Evolutionary conservation across 208 protist genomes (phyloP).

Genomic region (Leishmania mexicana): DNA sequence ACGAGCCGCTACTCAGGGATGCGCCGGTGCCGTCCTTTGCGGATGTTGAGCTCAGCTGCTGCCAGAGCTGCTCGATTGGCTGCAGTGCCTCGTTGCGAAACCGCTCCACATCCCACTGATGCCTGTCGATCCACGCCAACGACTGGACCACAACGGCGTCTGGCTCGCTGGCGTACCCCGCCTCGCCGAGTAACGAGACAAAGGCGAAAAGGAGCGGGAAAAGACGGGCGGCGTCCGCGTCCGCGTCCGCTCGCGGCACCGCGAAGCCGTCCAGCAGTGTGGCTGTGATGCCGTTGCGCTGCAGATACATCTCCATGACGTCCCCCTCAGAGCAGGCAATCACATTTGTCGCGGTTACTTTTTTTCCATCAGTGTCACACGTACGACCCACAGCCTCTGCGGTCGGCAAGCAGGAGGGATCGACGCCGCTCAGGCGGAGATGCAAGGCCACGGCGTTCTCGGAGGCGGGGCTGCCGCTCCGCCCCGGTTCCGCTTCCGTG

Average conservation of each 20-base stretch:
- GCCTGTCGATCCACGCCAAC: slow-evolving; percentile 27
- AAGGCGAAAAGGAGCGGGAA: slow-evolving; percentile 20
- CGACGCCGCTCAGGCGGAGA: slow-evolving; percentile 23
- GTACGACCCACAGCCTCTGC: too few species aligned
- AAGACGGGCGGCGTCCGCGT: slow-evolving; percentile 17
- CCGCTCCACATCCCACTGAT: slow-evolving; percentile 23
- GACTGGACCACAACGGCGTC: slow-evolving; percentile 7
- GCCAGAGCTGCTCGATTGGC: slow-evolving; percentile 31
- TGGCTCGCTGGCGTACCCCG: slow-evolving; percentile 10
- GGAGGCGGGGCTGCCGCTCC: background rate
- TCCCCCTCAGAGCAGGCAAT: slow-evolving; percentile 11
- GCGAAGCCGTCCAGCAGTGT: slow-evolving; percentile 27
- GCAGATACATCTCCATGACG: slow-evolving; percentile 32
- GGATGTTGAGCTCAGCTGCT: slow-evolving; percentile 8
- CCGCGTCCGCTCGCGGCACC: slow-evolving; percentile 25
- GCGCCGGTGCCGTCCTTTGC: background rate
- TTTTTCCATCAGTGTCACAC: background rate
- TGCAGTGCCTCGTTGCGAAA: slow-evolving; percentile 18
- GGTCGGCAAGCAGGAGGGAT: slow-evolving; percentile 10
- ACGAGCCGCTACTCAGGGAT: slow-evolving; percentile 3
- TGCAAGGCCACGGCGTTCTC: slow-evolving; percentile 14
- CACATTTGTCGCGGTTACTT: background rate
- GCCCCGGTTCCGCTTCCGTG: background rate
- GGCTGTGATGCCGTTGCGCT: slow-evolving; percentile 30
- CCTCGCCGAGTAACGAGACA: slow-evolving; percentile 17